A percentile compares a stretch with the other conserved stretches of the same genome.
phyloP scores from a whole-genome alignment of 257 asterid genomes.

The Solanum sejunctum region DNA sequence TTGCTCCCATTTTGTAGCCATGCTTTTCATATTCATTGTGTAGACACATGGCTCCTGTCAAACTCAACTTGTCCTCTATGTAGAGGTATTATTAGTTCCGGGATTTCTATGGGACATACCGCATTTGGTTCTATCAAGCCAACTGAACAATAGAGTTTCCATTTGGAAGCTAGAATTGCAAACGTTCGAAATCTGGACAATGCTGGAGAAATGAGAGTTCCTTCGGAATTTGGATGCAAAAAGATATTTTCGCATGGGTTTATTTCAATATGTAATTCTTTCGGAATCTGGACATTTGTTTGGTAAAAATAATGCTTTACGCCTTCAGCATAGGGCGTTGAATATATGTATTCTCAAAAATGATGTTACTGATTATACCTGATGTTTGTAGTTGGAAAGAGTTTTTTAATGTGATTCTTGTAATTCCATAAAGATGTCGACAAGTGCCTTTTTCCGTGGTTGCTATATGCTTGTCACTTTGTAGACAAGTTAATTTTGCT shows the following conservation, averaged over 20 bases:
- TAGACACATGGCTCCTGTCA: conserved; percentile 88
- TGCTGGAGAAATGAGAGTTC: conserved; percentile 13
- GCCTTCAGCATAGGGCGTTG: not conserved
- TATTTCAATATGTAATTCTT: conserved; percentile 33
- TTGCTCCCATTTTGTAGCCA: conserved; percentile 87
- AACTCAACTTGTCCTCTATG: conserved; percentile 91
- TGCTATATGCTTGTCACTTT: not conserved
- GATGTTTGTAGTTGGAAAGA: not conserved
- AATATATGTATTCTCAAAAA: not conserved
- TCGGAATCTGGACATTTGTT: no score
- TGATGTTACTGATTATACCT: not conserved
- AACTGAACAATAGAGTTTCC: conserved; percentile 1
- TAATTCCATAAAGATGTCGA: not conserved
- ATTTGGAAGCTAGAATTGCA: conserved; percentile 1
- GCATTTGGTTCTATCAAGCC: not conserved
- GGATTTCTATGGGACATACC: not conserved
- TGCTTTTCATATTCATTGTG: conserved; percentile 82
- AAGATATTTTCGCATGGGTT: conserved; percentile 59
- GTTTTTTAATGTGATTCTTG: not conserved
- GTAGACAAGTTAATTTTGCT: not conserved
- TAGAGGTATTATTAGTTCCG: conserved; percentile 33
- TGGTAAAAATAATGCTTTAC: not conserved
- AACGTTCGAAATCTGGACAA: not conserved
- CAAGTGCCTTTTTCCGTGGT: not conserved
- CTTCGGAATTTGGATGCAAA: conserved; percentile 41